Evolutionary conservation across 306 rosid genomes (phyloP).

Genomic region (Luffa acutangula): DNA sequence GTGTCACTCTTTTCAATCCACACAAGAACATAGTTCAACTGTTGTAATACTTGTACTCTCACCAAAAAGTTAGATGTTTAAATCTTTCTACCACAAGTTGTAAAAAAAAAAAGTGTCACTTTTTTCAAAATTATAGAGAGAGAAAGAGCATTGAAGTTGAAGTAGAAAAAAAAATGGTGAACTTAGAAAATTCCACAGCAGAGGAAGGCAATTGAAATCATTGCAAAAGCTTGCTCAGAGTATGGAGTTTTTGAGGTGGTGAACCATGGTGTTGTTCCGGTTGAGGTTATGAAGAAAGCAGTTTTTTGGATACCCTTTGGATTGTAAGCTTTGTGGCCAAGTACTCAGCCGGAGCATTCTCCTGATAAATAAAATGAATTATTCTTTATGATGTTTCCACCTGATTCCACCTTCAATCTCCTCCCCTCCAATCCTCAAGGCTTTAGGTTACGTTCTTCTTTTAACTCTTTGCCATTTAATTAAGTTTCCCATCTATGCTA

Average conservation of each 20-base stretch:
- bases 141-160: not conserved
- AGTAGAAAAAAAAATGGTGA: constrained; percentile 15
- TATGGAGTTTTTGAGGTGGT: constrained; percentile 41
- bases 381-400: constrained; percentile 26
- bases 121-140: not conserved
- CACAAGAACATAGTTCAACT: too few relatives aligned
- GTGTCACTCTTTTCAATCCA: too few relatives aligned
- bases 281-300: constrained; percentile 19
- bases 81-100: too few relatives aligned
- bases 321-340: constrained; percentile 26
- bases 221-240: constrained; percentile 29
- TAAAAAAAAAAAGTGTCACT: too few relatives aligned
- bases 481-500: not conserved
- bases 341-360: constrained; percentile 22
- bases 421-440: constrained; percentile 33
- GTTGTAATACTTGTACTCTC: too few relatives aligned
- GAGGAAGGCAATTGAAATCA: constrained; percentile 17
- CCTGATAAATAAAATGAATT: constrained; percentile 35
- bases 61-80: too few relatives aligned
- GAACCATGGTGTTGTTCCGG: constrained; percentile 35
- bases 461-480: not conserved
- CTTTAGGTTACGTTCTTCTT: constrained; percentile 3
- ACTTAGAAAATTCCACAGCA: constrained; percentile 20
- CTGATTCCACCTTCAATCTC: constrained; percentile 26
- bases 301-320: constrained; percentile 24